These are phyloP conservation scores for Nigrospora osmanthi DNA, from an alignment of 2,329 filamentous ascomycete genomes.

Conservation along the genomic window DNA sequence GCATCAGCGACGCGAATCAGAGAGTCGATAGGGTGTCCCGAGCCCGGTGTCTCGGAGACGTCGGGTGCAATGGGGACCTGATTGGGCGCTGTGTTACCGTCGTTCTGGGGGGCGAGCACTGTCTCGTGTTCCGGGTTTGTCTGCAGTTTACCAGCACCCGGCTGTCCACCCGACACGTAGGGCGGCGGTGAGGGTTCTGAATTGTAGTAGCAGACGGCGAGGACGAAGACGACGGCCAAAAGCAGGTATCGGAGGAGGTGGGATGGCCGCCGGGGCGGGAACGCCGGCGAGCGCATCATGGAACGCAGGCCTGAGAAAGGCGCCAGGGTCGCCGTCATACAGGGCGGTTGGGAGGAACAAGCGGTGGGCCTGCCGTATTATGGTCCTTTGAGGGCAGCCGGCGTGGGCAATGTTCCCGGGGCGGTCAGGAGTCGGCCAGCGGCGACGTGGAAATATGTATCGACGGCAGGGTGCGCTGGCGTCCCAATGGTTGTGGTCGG, in stretches of 20 bases:
- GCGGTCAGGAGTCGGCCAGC: too few species aligned
- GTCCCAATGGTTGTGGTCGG: too few species aligned
- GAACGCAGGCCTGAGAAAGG: slow-evolving; percentile 11
- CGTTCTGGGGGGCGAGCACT: background rate
- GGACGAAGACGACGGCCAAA: slow-evolving; percentile 25
- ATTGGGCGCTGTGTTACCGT: slow-evolving; percentile 5
- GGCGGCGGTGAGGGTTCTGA: slow-evolving; percentile 8
- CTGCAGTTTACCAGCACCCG: background rate
- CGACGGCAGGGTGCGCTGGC: too few species aligned
- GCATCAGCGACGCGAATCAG: slow-evolving; percentile 31
- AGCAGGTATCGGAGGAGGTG: slow-evolving; percentile 33
- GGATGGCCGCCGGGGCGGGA: slow-evolving; percentile 33
- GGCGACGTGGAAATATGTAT: too few species aligned
- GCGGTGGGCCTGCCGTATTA: background rate
- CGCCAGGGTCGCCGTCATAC: slow-evolving; percentile 10
- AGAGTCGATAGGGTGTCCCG: slow-evolving; percentile 33
- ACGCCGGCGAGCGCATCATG: slow-evolving; percentile 29
- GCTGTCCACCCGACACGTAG: slow-evolving; percentile 6
- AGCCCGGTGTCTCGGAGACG: slow-evolving; percentile 6
- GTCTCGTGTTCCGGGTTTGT: background rate
- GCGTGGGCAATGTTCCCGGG: too few species aligned
- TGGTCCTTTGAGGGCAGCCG: background rate
- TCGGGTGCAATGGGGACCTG: slow-evolving; percentile 7
- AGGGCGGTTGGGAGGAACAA: background rate
- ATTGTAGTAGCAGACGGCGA: slow-evolving; percentile 25